Conservation (phyloP, 306 rosid genomes). For the Cucumis cinereus region DNA sequence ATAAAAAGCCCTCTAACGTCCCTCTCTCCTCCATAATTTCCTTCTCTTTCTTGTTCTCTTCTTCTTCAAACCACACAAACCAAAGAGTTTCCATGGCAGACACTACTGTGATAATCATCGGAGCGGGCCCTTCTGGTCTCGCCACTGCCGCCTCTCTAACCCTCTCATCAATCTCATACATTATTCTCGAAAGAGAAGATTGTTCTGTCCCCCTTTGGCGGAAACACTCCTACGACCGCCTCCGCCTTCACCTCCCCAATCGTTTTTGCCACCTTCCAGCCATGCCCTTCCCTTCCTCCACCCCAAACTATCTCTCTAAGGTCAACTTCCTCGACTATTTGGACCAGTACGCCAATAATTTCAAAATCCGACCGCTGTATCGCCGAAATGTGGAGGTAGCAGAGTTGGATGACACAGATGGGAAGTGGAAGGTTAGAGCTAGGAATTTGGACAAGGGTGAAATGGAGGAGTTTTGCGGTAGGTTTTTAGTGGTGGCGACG, state of each 20-base stretch:
- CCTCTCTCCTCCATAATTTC: not conserved
- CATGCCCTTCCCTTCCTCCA: not conserved
- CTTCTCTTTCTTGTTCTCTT: not conserved
- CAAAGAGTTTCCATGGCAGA: not conserved
- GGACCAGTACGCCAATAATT: not conserved
- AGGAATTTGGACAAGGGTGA: not conserved
- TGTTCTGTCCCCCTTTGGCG: conserved; percentile 19
- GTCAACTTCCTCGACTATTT: conserved; percentile 4
- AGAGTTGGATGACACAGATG: conserved; percentile 1
- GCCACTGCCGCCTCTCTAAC: conserved; percentile 17
- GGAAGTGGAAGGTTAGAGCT: conserved; percentile 39
- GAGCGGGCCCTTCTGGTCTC: conserved; percentile 23
- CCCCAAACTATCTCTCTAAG: conserved; percentile 16
- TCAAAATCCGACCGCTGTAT: conserved; percentile 1
- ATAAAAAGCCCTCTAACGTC: not conserved
- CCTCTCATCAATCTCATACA: not conserved
- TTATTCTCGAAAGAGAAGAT: conserved; percentile 21
- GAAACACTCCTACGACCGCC: conserved; percentile 13
- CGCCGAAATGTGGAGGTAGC: conserved; percentile 3
- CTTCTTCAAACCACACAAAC: not conserved
- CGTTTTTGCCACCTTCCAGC: conserved; percentile 17
- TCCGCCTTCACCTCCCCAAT: conserved; percentile 15
- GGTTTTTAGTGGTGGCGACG: not conserved
- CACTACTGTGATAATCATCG: conserved; percentile 10
- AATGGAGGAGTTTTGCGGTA: conserved; percentile 25